Conservation (phyloP, 257 asterid species). For the Eucommia ulmoides region DNA sequence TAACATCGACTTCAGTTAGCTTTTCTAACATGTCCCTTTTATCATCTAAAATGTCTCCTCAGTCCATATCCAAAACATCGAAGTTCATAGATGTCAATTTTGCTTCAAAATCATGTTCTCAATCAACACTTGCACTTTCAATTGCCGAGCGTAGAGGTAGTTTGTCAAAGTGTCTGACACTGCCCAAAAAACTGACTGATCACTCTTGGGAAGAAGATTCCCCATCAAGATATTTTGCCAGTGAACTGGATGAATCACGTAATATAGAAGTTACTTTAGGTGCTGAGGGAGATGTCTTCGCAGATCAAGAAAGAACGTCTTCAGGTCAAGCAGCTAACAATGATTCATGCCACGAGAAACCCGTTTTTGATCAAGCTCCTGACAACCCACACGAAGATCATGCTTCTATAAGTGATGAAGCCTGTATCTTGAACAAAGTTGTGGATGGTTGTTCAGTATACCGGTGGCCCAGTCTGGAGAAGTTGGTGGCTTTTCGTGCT, state of each 20-base stretch:
- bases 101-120: constrained; percentile 25
- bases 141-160: constrained; percentile 37
- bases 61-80: constrained; percentile 31
- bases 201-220: constrained; percentile 12
- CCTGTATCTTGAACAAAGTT: constrained; percentile 7
- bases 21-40: constrained; percentile 17
- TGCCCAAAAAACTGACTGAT: constrained; percentile 20
- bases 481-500: constrained; percentile 10
- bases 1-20: constrained; percentile 20
- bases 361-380: constrained; percentile 5
- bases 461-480: constrained; percentile 39
- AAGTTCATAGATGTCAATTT: constrained; percentile 42
- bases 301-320: constrained; percentile 12
- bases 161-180: constrained; percentile 24
- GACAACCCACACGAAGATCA: constrained; percentile 5
- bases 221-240: constrained; percentile 9
- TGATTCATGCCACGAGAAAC: constrained; percentile 11
- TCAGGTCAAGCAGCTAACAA: constrained; percentile 7
- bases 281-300: constrained; percentile 10
- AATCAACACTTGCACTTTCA: constrained; percentile 16
- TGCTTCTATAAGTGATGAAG: constrained; percentile 10
- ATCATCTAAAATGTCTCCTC: constrained; percentile 31
- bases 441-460: constrained; percentile 14
- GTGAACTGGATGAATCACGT: constrained; percentile 11
- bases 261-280: constrained; percentile 6